Evolutionary conservation across 2,329 filamentous ascomycete species (phyloP).

Genomic region (Phaeosphaeriaceae sp.): DNA sequence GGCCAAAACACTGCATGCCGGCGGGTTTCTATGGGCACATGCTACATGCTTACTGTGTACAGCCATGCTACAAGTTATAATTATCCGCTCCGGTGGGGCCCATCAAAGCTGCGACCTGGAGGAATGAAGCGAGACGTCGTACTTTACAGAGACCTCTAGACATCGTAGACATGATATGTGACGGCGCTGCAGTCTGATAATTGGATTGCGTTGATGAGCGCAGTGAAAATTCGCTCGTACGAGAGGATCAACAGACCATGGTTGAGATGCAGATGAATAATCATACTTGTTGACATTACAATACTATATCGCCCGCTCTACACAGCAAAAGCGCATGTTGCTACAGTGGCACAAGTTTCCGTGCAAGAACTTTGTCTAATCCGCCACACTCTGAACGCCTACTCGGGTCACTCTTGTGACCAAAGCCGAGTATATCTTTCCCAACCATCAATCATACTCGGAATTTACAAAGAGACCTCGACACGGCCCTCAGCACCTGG

Average conservation of each 20-base stretch:
- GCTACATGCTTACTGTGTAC: neutral
- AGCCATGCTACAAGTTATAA: neutral
- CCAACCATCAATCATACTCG: slow-evolving; percentile 25
- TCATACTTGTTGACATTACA: slow-evolving; percentile 35
- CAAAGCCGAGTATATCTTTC: slow-evolving; percentile 36
- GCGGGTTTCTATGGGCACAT: neutral
- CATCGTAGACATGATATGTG: neutral
- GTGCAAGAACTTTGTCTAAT: slow-evolving; percentile 35
- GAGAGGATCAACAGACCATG: no score
- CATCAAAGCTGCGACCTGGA: neutral
- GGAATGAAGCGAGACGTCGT: neutral
- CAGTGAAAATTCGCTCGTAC: neutral
- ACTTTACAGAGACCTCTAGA: neutral
- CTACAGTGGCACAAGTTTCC: slow-evolving; percentile 36
- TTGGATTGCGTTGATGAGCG: neutral
- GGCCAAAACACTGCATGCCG: neutral
- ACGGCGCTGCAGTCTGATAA: neutral
- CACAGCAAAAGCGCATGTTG: slow-evolving; percentile 38
- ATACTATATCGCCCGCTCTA: slow-evolving; percentile 39
- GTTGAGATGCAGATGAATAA: slow-evolving; percentile 12
- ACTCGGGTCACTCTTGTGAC: slow-evolving; percentile 31
- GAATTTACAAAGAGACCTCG: slow-evolving; percentile 49
- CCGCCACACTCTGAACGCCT: slow-evolving; percentile 40
- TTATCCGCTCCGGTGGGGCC: neutral
- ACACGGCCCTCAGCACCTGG: slow-evolving; percentile 53